Conservation (phyloP, 2,329 filamentous ascomycete genomes). For the Geoglossum cookeanum region DNA sequence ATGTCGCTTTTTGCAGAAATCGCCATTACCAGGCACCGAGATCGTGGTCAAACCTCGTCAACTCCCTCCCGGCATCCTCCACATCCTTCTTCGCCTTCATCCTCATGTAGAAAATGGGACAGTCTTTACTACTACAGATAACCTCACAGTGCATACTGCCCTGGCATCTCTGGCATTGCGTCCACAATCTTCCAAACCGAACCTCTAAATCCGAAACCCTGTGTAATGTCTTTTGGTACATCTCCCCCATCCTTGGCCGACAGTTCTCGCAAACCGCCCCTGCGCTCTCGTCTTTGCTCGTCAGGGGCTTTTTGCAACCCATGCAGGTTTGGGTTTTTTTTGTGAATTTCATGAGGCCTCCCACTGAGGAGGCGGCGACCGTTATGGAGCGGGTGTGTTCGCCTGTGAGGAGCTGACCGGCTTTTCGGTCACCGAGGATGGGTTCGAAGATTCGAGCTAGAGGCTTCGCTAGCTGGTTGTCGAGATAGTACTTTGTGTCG, state of each 20-base stretch:
- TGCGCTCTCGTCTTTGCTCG: conserved; percentile 54
- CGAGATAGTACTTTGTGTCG: conserved; percentile 95
- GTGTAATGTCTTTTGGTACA: conserved; percentile 79
- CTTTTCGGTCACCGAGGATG: conserved; percentile 85
- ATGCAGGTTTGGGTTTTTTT: conserved; percentile 98
- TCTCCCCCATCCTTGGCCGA: conserved; percentile 64
- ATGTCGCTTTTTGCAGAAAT: no score
- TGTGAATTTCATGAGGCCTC: conserved; percentile 93
- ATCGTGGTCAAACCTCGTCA: conserved; percentile 77
- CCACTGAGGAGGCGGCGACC: conserved; percentile 66
- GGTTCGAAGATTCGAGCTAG: conserved; percentile 92
- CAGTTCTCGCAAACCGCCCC: conserved; percentile 85
- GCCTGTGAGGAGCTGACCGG: conserved; percentile 66
- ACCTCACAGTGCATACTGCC: conserved; percentile 97
- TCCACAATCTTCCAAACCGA: conserved; percentile 83
- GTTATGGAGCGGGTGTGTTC: conserved; percentile 91
- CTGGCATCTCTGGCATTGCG: conserved; percentile 93
- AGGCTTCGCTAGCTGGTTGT: conserved; percentile 94
- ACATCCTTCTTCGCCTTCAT: conserved; percentile 99
- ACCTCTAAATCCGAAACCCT: conserved; percentile 88
- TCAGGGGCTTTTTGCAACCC: conserved; percentile 94
- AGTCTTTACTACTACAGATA: conserved; percentile 90
- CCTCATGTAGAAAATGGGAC: conserved; percentile 98
- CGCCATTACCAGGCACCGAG: conserved; percentile 42
- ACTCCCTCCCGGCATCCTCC: conserved; percentile 80